A percentile compares a stretch with the other conserved stretches of the same genome.
Conservation (phyloP, 345 rosid species). For the Citrus trifoliata region DNA sequence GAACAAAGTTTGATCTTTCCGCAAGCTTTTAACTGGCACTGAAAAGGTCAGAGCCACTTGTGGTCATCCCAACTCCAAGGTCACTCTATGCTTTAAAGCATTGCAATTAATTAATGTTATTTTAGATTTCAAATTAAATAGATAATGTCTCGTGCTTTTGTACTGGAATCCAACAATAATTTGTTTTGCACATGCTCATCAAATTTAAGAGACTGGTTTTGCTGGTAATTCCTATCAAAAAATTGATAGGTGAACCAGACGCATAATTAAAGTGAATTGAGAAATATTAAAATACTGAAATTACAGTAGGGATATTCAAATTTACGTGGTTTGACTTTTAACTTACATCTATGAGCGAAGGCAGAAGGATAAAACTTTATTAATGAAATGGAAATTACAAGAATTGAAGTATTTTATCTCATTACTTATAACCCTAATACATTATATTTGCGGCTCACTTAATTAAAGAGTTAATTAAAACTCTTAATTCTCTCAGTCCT, state of each 20-base stretch:
- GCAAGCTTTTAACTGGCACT: slow-evolving; percentile 9
- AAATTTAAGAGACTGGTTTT: neutral
- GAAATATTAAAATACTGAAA: no score
- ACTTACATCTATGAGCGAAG: rapidly evolving
- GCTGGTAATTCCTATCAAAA: neutral
- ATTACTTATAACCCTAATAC: no score
- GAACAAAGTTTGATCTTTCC: neutral
- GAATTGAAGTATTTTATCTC: no score
- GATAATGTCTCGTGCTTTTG: neutral
- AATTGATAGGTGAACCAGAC: no score
- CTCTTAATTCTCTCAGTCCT: no score
- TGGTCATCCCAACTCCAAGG: slow-evolving; percentile 1
- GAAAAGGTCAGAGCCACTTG: neutral
- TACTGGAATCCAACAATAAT: neutral
- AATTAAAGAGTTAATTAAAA: no score
- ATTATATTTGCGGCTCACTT: no score
- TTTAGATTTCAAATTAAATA: neutral
- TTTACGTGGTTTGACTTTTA: no score
- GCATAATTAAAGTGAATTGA: no score
- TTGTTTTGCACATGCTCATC: neutral
- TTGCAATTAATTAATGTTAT: neutral
- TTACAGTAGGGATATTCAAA: no score
- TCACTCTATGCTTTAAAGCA: neutral
- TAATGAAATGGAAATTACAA: no score
- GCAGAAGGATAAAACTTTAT: no score